Conservation (phyloP, 331 rosid genomes). For the Ulmus americana region DNA sequence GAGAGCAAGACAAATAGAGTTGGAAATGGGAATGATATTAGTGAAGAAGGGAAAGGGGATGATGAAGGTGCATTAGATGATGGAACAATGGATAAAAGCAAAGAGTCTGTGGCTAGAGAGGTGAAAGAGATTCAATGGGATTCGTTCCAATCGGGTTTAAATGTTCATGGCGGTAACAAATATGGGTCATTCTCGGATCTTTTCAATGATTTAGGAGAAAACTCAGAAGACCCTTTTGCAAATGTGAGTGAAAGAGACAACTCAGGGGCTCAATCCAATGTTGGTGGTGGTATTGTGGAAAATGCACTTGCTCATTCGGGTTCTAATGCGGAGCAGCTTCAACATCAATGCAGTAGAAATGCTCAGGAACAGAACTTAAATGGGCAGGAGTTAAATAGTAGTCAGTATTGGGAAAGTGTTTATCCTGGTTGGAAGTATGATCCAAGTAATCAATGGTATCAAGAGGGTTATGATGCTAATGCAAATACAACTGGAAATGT, state of each 20-base stretch:
- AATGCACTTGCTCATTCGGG: conserved; percentile 18
- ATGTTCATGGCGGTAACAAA: conserved; percentile 11
- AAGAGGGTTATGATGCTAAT: conserved; percentile 20
- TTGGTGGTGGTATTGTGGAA: conserved; percentile 4
- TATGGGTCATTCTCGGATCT: conserved; percentile 10
- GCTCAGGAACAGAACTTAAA: neutral
- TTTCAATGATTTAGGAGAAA: conserved; percentile 17
- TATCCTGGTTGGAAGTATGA: conserved; percentile 33
- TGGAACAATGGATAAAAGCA: conserved; percentile 1
- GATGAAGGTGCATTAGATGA: conserved; percentile 11
- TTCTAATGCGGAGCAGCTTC: conserved; percentile 17
- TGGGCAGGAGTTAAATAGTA: conserved; percentile 15
- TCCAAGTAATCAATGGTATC: conserved; percentile 28
- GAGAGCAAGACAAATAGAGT: neutral
- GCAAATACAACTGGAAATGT: conserved; percentile 3
- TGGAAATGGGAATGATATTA: neutral
- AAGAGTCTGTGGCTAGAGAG: conserved; percentile 15
- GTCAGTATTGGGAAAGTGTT: conserved; percentile 27
- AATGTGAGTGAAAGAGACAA: conserved; percentile 12
- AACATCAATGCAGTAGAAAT: conserved; percentile 14
- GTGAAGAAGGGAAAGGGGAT: conserved; percentile 2
- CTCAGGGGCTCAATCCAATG: conserved; percentile 12
- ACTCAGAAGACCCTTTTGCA: conserved; percentile 22
- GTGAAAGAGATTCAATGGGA: conserved; percentile 35
- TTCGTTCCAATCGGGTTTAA: conserved; percentile 14